Evolutionary conservation across 164 flowering plant genomes (phyloP), one percentile per base, ranked within the genome.

Genomic region (Vitis rupestris): DNA sequence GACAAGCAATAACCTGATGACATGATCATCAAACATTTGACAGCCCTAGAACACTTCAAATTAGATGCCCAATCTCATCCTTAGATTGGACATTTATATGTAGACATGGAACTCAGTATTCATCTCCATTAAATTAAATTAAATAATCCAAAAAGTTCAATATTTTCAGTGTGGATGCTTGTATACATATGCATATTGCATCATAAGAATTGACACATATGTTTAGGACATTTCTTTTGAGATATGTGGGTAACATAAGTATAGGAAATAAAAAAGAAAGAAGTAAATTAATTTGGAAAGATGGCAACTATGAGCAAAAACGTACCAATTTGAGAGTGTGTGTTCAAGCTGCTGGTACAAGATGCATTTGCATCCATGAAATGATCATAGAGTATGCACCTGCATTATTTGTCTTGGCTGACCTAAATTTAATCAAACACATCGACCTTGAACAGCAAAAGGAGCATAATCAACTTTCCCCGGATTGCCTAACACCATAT

Each of bases 401-500:
- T 12, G 27, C 19, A 10, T 59, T 4, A 27, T 59, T 27, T 23
- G 27, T 37, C 44, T 37, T 37, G 44, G 7, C 44, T 37, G 44
- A 6, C 44, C n/a, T 53, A 14, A 7, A 27, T 30, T 56, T 29
- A 3, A 37, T 65, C 58, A 73, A 11, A 72, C 77, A 68, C 81
- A 80, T 66, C 88, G 80, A 51, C 86, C 85, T 70, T 76, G 78
- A 65, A 87, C 69, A 11, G 89, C 66, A 82, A 83, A 93, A 48
- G 92, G 83, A 50, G 81, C 59, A 50, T 15, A 54, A 72, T 90
- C 80, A 71, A 90, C 85, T 78, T 79, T 80, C 19, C 51, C 63
- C n/a, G 83, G 80, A 63, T 82, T 83, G 53, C 89, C 92, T 70
- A 93, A 74, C 55, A 93, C 87, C 94, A 91, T 83, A 74, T 91